These are phyloP conservation scores for Martensiomyces pterosporus DNA, from an alignment of 192 early-diverging fungal species.

Conservation along the genomic window DNA sequence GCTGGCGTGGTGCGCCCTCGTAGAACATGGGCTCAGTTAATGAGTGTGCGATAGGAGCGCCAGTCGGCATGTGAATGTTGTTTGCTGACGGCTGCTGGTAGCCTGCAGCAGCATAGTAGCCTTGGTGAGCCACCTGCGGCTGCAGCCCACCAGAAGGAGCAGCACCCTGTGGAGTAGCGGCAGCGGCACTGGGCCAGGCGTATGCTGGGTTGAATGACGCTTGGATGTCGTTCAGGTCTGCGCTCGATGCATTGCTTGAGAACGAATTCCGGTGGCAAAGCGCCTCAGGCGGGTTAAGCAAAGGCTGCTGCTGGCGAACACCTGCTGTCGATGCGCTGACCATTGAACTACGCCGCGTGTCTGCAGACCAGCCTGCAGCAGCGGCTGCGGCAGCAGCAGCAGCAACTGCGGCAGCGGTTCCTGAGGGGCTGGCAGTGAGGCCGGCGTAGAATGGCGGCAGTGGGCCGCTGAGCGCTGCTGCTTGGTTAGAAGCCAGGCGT, in stretches of 20 bases:
- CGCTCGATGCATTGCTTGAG: constrained; percentile 18
- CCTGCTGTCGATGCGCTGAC: not conserved
- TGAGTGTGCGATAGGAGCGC: constrained; percentile 30
- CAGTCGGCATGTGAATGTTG: constrained; percentile 30
- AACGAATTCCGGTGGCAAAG: constrained; percentile 19
- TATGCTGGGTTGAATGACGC: constrained; percentile 4
- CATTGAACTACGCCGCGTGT: not conserved
- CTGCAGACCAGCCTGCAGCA: not conserved
- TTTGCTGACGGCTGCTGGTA: constrained; percentile 6
- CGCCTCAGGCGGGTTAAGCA: constrained; percentile 9
- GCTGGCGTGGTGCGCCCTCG: constrained; percentile 4
- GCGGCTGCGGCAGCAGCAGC: not conserved
- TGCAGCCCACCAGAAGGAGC: constrained; percentile 5
- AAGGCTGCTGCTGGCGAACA: not conserved
- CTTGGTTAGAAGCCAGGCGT: not conserved
- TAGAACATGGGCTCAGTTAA: constrained; percentile 30
- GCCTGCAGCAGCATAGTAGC: not conserved
- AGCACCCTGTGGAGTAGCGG: not conserved
- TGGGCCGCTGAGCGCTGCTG: not conserved
- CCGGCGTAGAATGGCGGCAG: not conserved
- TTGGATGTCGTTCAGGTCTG: constrained; percentile 10
- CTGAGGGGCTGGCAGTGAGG: not conserved
- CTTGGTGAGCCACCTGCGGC: not conserved
- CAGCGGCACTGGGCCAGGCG: constrained; percentile 5
- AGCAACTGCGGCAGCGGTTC: not conserved